These are phyloP conservation scores for Moesziomyces parantarcticus DNA, from an alignment of 1,284 basidiomycete genomes.

Conservation along the genomic window DNA sequence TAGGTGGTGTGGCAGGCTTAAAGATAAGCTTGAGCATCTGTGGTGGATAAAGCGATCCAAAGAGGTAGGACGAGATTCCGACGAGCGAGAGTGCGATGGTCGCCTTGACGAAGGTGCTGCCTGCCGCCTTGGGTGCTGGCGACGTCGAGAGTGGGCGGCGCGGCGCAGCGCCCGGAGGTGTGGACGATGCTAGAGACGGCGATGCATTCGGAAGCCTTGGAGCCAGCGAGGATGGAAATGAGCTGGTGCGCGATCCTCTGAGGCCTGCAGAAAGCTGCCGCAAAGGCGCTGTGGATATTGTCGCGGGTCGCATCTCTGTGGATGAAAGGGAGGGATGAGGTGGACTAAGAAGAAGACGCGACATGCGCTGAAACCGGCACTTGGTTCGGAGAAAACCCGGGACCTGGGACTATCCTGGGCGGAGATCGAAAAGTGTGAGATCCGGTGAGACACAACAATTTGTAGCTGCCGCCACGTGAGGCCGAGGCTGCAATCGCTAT, in stretches of 20 bases:
- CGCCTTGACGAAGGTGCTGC: slow-evolving; percentile 32
- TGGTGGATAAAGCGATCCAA: slow-evolving; percentile 77
- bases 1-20: slow-evolving; percentile 78
- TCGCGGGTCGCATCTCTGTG: background rate
- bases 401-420: background rate
- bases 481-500: background rate
- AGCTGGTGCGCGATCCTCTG: background rate
- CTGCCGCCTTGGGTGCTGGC: slow-evolving; percentile 17
- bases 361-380: background rate
- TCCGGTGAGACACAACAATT: background rate
- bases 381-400: background rate
- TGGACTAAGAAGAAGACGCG: background rate
- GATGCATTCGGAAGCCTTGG: background rate
- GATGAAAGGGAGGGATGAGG: background rate
- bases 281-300: background rate
- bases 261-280: background rate
- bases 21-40: slow-evolving; percentile 75
- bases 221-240: background rate
- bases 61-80: slow-evolving; percentile 69
- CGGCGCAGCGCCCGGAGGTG: slow-evolving; percentile 5
- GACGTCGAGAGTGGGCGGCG: slow-evolving; percentile 32
- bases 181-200: background rate
- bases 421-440: background rate
- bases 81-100: slow-evolving; percentile 47
- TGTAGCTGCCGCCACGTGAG: background rate